Evolutionary conservation across 2,329 filamentous ascomycete species (phyloP), one percentile per base, ranked within the genome.

Genomic region (Paraphaeosphaeria minitans): DNA sequence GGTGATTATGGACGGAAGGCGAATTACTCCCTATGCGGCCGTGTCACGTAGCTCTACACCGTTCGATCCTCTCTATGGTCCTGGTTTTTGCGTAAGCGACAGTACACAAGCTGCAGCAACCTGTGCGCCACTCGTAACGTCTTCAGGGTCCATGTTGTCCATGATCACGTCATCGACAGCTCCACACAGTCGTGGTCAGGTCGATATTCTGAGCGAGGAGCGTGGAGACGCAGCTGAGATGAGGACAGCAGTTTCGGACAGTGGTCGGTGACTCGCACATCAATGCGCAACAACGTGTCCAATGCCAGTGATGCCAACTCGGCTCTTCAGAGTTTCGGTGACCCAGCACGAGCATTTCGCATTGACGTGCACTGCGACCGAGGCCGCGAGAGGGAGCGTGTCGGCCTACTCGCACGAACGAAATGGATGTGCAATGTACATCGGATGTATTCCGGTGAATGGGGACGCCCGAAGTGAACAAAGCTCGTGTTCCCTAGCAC

Each of bases 251-350:
- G 53, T 41, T 64, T 63, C 55, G 65, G 63, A 54, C 58, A 62
- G 55, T 49, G 52, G 37, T 64, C 57, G 46, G 63, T 69, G 66
- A 68, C 59, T 65, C 66, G 67, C 54, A 65, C 62, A 16, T 69
- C 63, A 55, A 56, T 72, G 46, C 59, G 61, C 46, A 69, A 71
- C 64, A 67, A 72, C 59, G 63, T 61, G 62, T 71, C 66, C 57
- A 35, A 56, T 59, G 59, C 60, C 53, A 61, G 43, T 52, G 59
- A 58, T 55, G 49, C 52, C 24, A 50, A 49, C 22, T n/a, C n/a
- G n/a, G n/a, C n/a, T 52, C 51, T 29, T 57, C 56, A 42, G 49
- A 54, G 61, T 51, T 61, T 51, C 45, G 58, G 59, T 64, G 54
- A 58, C 42, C 58, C 62, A 56, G 60, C 52, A 65, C 62, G 50